These are phyloP conservation scores for Sclerotinia subarctica DNA, from an alignment of 2,329 filamentous ascomycete species.

Conservation along the genomic window DNA sequence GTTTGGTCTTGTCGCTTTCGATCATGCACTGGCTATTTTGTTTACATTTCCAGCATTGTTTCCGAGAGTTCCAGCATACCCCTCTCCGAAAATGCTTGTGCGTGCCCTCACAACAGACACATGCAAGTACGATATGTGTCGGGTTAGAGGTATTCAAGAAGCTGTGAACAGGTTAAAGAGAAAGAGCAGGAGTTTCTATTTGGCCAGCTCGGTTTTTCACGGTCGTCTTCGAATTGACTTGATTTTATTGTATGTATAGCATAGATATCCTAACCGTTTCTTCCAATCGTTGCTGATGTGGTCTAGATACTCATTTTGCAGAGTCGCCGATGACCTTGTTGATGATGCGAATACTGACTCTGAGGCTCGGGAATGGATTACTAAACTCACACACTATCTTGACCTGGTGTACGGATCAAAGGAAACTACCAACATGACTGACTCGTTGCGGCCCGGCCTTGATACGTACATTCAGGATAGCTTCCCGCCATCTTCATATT, in stretches of 20 bases:
- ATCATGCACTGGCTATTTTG: slow-evolving; percentile 64
- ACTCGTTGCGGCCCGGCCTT: slow-evolving; percentile 23
- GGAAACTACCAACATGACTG: slow-evolving; percentile 31
- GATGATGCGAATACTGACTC: slow-evolving; percentile 56
- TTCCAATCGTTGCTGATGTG: slow-evolving; percentile 21
- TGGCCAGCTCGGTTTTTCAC: slow-evolving; percentile 67
- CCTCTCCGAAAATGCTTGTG: slow-evolving; percentile 50
- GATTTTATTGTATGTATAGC: slow-evolving; percentile 53
- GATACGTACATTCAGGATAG: slow-evolving; percentile 29
- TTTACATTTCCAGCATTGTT: slow-evolving; percentile 61
- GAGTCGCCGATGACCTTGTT: slow-evolving; percentile 69
- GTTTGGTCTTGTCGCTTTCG: slow-evolving; percentile 65
- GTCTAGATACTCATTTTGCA: slow-evolving; percentile 67
- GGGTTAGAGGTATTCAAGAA: slow-evolving; percentile 56
- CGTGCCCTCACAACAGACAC: slow-evolving; percentile 48
- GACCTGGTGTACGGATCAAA: slow-evolving; percentile 48
- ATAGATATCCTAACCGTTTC: too few relatives aligned
- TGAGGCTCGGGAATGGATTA: slow-evolving; percentile 57
- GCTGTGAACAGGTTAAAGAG: slow-evolving; percentile 55
- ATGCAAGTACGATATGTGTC: slow-evolving; percentile 53
- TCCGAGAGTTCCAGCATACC: slow-evolving; percentile 47
- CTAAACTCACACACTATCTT: slow-evolving; percentile 56
- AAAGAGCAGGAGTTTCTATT: slow-evolving; percentile 72
- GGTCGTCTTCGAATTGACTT: slow-evolving; percentile 66
- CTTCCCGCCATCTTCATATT: slow-evolving; percentile 34